A percentile compares a stretch with the other conserved stretches of the same genome.
Evolutionary conservation across 345 rosid genomes (phyloP).

Genomic region (Pelargonium nanum): DNA sequence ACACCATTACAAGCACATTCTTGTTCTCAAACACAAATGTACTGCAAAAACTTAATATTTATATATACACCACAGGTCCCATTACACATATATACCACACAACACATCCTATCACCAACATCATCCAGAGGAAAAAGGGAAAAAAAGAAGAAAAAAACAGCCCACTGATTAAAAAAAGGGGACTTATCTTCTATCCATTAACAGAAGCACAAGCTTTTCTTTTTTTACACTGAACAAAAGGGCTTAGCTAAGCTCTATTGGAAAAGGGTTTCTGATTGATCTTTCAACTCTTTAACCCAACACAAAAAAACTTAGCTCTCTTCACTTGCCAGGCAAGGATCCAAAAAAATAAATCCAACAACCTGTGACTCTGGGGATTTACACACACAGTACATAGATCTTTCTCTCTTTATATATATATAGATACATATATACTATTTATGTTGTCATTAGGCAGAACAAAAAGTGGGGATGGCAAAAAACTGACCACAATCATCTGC

Average conservation of each 20-base stretch:
- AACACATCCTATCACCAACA: not conserved
- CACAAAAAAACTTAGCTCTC: not conserved
- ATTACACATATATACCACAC: not conserved
- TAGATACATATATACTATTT: slow-evolving; percentile 3
- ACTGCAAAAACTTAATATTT: no score
- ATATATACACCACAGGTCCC: not conserved
- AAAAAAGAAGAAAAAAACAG: no score
- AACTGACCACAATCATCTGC: slow-evolving; percentile 24
- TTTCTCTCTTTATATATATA: slow-evolving; percentile 8
- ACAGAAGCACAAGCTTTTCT: not conserved
- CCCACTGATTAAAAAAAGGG: not conserved
- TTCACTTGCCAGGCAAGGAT: slow-evolving; percentile 16
- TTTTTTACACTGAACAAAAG: no score
- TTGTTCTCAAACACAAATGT: no score
- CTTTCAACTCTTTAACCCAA: not conserved
- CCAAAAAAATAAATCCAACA: slow-evolving; percentile 32
- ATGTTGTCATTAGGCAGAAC: slow-evolving; percentile 19
- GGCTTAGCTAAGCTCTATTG: not conserved
- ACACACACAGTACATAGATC: slow-evolving; percentile 5
- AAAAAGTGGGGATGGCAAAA: not conserved
- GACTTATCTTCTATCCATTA: not conserved
- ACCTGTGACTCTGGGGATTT: slow-evolving; percentile 20
- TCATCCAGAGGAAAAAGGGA: no score
- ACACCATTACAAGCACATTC: no score
- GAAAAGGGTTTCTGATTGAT: not conserved